Base-by-base conservation (phyloP, 345 rosid genomes). In the Erodium maritimum region DNA sequence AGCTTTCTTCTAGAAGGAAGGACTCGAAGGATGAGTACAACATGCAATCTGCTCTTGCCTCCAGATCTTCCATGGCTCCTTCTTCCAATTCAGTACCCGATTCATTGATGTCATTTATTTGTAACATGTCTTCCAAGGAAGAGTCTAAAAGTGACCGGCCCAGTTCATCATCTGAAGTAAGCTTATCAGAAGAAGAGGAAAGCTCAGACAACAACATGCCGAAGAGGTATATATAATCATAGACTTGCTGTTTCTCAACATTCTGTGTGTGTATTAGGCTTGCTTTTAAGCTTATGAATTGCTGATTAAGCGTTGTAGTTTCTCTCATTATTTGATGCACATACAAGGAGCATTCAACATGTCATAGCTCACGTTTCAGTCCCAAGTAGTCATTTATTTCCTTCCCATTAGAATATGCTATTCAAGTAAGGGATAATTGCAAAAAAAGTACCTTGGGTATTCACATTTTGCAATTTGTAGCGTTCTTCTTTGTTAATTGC, bases 21-120 rank as follows among this genome's bases (percentile, higher is more conserved):
- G 86, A 75, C 65, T 69, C 69, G 22, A 67, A 68, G 13, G 75
- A 79, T 71, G 79, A 58, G 11, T 74, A 77, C 54, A 72, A 77
- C 54, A 72, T 74, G 61, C 76, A 65, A 60, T 73, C 86, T 21
- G 67, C 72, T 42, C 65, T 73, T 60, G 60, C 70, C 12, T 72
- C 65, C 56, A 67, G 70, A 50, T 56, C 73, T 1, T 55, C 78
- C 25, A 54, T 63, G 9, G 67, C 46, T 33, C 68, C 68, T 55
- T 64, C 90, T 57, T 69, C 85, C 23, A 77, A 71, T 67, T 71
- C 58, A 72, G 77, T 65, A 24, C 75, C 72, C 23, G 88, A 80
- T 65, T 73, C 87, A 5, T 74, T 82, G 69, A 56, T 83, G 61
- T 83, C 90, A 25, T 87, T 84, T 63, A 69, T 84, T 61, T 75